Base-by-base conservation (phyloP, 306 rosid species). In the Crataegus laevigata region DNA sequence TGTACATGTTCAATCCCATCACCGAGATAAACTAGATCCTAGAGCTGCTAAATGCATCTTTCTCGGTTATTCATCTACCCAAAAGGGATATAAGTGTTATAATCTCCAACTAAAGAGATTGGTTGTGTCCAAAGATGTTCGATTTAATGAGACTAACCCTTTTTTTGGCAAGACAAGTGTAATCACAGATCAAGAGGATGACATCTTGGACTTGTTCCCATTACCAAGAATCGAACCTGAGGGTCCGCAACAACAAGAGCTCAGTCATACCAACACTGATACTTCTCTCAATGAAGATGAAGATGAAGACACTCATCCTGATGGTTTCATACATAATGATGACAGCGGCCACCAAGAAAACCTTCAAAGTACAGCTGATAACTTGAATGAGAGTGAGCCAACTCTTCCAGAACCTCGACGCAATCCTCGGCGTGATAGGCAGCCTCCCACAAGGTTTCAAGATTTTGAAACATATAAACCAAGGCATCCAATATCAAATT, bases 281-380 rank as follows among this genome's bases (percentile, higher is more conserved):
- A 24, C 1, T 0, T 0, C 4, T 2, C 8, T 19, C 58, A 18
- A 0, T 52, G 24, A 52, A 1, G 3, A 1, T 52, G 1, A 0
- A 24, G 0, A 52, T 19, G 58, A 52, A 52, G 24, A 1, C 11
- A 0, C 4, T 19, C 4, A 19, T 5, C 6, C 11, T 52, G 11
- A 7, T 19, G 58, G 1, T 2, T 4, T 11, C 0, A 0, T 7
- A 0, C 11, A 52, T 19, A 11, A 52, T 0, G 24, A 57, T 22
- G 1, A 0, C 8, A 6, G 24, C 2, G 58, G 1, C 58, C 19
- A 52, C 3, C 68, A 63, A 63, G 36, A 32, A 1, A 32, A 32
- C 1, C 8, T 32, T 32, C 36, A 1, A 32, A 32, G 36, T 32
- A 8, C 6, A 8, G 36, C 7, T 32, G 58, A 63, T 3, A 4